Base-by-base conservation (phyloP, 1,284 basidiomycete species). In the Gastroboletus turbinatus region DNA sequence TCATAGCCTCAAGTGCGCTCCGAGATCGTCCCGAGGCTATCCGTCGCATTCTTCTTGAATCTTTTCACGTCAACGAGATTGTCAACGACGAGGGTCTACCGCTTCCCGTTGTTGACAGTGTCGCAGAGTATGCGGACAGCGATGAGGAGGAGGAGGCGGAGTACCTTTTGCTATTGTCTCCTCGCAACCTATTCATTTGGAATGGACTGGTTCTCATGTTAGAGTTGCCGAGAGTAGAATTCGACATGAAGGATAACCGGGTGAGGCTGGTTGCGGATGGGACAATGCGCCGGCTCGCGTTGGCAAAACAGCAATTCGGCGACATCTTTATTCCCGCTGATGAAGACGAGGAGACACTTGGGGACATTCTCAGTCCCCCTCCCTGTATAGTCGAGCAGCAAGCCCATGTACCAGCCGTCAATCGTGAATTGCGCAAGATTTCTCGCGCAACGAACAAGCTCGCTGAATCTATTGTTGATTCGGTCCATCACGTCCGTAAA, bases 381-480 rank as follows among this genome's bases (percentile, higher is more conserved):
- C 70, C 78, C 21, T 90, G 90, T 65, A 68, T 96, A 17, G 79
- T 85, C 48, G 94, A 97, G 64, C 86, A 90, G 57, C 94, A 96
- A 71, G 94, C 97, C 0, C 97, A 99, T 69, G 82, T 98, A 43
- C 93, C 94, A 2, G 77, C 78, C 27, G 92, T 99, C 56, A 96
- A 98, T 69, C 83, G 87, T 44, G 94, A 98, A 71, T 77, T 99
- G 50, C 85, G 91, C 63, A 96, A 93, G 72, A 98, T 99, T 62
- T 85, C 87, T 32, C 85, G 93, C 40, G 91, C 93, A 5, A 92
- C 92, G 17, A 94, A 93, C 67, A 84, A 92, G 50, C 81, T 99
- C 35, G 94, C 95, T 5, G 94, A 98, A 72, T 90, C 90, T 17
- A 95, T 99, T 65, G 90, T 98, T 43, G 87, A 92, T 59, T 95